phyloP scores from a whole-genome alignment of 2,329 filamentous ascomycete species.

The Leptographium lundbergii region DNA sequence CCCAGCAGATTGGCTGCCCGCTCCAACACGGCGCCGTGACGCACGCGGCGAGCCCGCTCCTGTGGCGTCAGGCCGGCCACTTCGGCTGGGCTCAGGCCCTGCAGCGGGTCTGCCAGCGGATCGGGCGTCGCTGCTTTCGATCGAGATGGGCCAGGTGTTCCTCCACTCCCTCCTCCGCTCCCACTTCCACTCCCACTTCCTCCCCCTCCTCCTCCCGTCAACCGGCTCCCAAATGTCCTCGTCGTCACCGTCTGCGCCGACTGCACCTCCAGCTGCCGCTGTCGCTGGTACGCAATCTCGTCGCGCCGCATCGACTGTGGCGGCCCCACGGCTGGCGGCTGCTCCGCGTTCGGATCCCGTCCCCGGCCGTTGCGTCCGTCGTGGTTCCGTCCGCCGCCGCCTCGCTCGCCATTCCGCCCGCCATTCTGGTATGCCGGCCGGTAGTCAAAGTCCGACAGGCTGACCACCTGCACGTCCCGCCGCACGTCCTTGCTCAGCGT shows the following conservation, averaged over 20 bases:
- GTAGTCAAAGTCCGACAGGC: constrained; percentile 77
- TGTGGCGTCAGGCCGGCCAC: constrained; percentile 50
- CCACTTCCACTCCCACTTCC: background rate
- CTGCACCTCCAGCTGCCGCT: constrained; percentile 84
- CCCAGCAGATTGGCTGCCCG: constrained; percentile 70
- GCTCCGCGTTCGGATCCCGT: constrained; percentile 74
- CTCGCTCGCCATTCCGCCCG: constrained; percentile 18
- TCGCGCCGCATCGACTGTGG: constrained; percentile 73
- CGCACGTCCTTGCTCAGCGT: constrained; percentile 71
- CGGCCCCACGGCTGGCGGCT: constrained; percentile 56
- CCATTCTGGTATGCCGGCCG: constrained; percentile 55
- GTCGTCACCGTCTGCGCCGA: constrained; percentile 69
- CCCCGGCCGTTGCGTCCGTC: constrained; percentile 42
- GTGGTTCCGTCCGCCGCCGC: constrained; percentile 11
- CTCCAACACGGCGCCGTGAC: constrained; percentile 76
- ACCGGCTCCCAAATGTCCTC: constrained; percentile 73
- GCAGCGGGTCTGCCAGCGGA: constrained; percentile 27
- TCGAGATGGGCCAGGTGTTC: constrained; percentile 5
- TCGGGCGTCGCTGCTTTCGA: constrained; percentile 2
- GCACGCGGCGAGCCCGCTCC: constrained; percentile 66
- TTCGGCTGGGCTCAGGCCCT: constrained; percentile 38
- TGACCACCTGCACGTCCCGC: constrained; percentile 71
- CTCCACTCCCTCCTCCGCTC: too few relatives aligned
- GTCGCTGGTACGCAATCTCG: constrained; percentile 81
- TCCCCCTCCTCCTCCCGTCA: constrained; percentile 38